A percentile compares a stretch with the other conserved stretches of the same genome.
Evolutionary conservation across 2,329 filamentous ascomycete genomes (phyloP).

Genomic region (Zymoseptoria crescenta): DNA sequence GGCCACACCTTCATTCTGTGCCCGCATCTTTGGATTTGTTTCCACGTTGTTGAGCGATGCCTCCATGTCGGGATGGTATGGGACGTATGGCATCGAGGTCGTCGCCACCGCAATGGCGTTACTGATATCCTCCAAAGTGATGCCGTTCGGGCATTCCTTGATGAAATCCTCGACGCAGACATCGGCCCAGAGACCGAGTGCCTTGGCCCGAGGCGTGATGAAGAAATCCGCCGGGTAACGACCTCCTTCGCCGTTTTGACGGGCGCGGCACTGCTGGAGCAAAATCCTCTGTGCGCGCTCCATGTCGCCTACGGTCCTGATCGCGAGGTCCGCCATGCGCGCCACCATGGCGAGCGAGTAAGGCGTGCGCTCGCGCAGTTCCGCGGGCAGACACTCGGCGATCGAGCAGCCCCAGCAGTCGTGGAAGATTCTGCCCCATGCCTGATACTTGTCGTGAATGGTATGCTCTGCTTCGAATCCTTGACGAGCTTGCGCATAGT

Average conservation of each 20-base stretch:
- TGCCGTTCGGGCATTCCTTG: not conserved
- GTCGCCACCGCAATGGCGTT: not conserved
- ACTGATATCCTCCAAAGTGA: not conserved
- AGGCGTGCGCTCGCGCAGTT: constrained; percentile 4
- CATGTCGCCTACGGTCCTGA: not conserved
- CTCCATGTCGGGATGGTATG: not conserved
- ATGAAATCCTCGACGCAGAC: not conserved
- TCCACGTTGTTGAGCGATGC: not conserved
- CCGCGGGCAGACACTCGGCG: constrained; percentile 1
- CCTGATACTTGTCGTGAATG: not conserved
- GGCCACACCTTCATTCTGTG: not conserved
- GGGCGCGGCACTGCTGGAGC: not conserved
- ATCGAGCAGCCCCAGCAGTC: constrained; percentile 1
- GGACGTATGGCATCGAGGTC: not conserved
- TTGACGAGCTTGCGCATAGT: not conserved
- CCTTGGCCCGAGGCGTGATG: not conserved
- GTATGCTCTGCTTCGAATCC: not conserved
- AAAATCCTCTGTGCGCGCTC: not conserved
- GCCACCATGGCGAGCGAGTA: constrained; percentile 3
- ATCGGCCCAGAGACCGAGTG: not conserved
- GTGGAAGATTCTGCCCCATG: not conserved
- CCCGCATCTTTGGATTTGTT: not conserved
- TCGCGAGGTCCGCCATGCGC: not conserved
- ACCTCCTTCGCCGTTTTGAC: not conserved
- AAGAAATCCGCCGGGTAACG: not conserved